These are phyloP conservation scores for Coprinellus micaceus DNA, from an alignment of 768 basidiomycete genomes.

Conservation along the genomic window DNA sequence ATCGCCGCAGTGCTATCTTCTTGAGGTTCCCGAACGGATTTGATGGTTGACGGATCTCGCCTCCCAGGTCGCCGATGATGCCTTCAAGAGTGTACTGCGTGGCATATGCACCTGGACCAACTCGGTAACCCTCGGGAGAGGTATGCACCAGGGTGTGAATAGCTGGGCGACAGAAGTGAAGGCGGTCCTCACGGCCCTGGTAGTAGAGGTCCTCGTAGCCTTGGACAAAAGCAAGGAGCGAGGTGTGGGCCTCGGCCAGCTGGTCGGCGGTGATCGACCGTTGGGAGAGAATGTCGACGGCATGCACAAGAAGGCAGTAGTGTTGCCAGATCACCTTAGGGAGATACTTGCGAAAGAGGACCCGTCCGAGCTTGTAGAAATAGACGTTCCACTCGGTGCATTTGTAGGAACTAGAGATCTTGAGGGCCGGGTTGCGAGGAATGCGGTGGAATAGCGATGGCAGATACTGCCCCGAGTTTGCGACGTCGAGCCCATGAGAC, in stretches of 20 bases:
- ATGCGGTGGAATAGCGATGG: slow-evolving; percentile 4
- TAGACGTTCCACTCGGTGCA: slow-evolving; percentile 2
- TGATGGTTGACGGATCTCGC: slow-evolving; percentile 25
- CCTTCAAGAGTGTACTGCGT: slow-evolving; percentile 24
- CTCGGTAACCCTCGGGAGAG: slow-evolving; percentile 14
- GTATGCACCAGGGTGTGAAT: slow-evolving; percentile 21
- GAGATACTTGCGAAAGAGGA: slow-evolving; percentile 17
- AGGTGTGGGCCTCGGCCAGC: slow-evolving; percentile 18
- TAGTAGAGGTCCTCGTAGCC: slow-evolving; percentile 28
- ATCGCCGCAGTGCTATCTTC: slow-evolving; percentile 13
- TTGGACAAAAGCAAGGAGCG: slow-evolving; percentile 21
- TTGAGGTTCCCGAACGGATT: slow-evolving; percentile 26
- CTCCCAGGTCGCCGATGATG: slow-evolving; percentile 25
- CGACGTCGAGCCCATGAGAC: slow-evolving; percentile 11
- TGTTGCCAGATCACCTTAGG: slow-evolving; percentile 24
- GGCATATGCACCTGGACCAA: slow-evolving; percentile 8
- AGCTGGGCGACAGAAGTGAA: slow-evolving; percentile 5
- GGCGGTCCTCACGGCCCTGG: not conserved
- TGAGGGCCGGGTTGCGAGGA: slow-evolving; percentile 10
- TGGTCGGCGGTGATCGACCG: slow-evolving; percentile 15
- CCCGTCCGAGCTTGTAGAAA: slow-evolving; percentile 6
- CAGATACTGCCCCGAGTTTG: slow-evolving; percentile 4
- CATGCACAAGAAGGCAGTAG: slow-evolving; percentile 30
- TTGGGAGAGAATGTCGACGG: slow-evolving; percentile 23
- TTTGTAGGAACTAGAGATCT: slow-evolving; percentile 7